Evolutionary conservation across 164 flowering plant genomes (phyloP).

Genomic region (Vitis labrusca): DNA sequence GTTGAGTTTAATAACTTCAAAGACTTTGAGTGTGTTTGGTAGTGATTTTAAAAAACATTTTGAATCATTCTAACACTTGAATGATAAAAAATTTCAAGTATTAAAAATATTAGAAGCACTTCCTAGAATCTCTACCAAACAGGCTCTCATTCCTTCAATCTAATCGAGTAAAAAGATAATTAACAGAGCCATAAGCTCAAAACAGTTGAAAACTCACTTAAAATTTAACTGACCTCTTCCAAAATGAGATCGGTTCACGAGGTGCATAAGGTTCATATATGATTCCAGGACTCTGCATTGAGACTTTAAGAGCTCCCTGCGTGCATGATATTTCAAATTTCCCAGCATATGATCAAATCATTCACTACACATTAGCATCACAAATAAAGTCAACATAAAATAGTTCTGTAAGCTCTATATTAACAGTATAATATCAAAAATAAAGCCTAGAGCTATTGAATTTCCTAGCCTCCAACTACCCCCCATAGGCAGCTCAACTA

Average conservation of each 20-base stretch:
- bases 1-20: not conserved
- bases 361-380: slow-evolving; percentile 1
- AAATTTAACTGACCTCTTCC: slow-evolving; percentile 60
- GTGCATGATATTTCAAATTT: slow-evolving; percentile 9
- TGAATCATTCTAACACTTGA: too few relatives aligned
- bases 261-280: slow-evolving; percentile 88
- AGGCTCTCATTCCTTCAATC: not conserved
- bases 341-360: not conserved
- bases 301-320: slow-evolving; percentile 68
- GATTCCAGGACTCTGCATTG: slow-evolving; percentile 86
- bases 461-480: not conserved
- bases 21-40: not conserved
- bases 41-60: too few relatives aligned
- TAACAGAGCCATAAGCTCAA: not conserved
- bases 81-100: too few relatives aligned
- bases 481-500: not conserved
- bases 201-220: not conserved
- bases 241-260: slow-evolving; percentile 71
- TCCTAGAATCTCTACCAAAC: too few relatives aligned
- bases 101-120: too few relatives aligned
- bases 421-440: not conserved
- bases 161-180: not conserved
- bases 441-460: not conserved
- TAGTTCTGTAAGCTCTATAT: not conserved
- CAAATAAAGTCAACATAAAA: not conserved